These are phyloP conservation scores for Blastobotrys muscicola DNA, from an alignment of 805 yeast species.

Conservation along the genomic window DNA sequence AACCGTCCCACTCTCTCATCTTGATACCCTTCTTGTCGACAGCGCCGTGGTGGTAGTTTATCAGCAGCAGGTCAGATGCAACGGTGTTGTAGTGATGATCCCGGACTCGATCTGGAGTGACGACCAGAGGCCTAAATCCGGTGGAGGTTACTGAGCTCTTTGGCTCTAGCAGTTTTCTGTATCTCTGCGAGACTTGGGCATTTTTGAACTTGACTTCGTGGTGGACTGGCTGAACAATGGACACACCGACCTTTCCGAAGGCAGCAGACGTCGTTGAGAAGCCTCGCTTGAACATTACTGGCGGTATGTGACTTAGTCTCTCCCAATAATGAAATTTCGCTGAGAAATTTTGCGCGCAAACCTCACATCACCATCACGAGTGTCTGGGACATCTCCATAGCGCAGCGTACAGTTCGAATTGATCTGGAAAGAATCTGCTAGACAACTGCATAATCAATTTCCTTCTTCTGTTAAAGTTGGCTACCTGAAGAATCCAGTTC, in stretches of 20 bases:
- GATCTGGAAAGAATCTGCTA: not conserved
- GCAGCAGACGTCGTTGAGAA: not conserved
- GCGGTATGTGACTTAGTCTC: not conserved
- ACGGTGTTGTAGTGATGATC: slow-evolving; percentile 72
- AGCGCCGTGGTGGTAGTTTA: slow-evolving; percentile 63
- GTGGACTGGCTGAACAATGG: slow-evolving; percentile 85
- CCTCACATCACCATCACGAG: not conserved
- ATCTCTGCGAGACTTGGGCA: slow-evolving; percentile 62
- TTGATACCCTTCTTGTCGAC: slow-evolving; percentile 51
- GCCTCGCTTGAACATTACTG: not conserved
- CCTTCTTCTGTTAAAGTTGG: no score
- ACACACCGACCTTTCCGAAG: slow-evolving; percentile 42
- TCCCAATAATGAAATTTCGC: not conserved
- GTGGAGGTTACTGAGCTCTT: slow-evolving; percentile 74
- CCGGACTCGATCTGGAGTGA: slow-evolving; percentile 68
- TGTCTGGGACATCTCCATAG: not conserved
- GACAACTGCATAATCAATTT: no score
- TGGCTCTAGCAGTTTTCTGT: slow-evolving; percentile 54
- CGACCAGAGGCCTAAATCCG: slow-evolving; percentile 60
- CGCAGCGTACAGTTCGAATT: not conserved
- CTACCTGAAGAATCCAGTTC: no score
- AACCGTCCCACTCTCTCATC: slow-evolving; percentile 74
- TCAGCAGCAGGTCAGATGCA: slow-evolving; percentile 66
- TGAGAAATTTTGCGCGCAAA: not conserved
- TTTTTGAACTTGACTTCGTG: slow-evolving; percentile 75